Base-by-base conservation (phyloP, 176 grass and related monocot genomes). In the Carex cristatella region DNA sequence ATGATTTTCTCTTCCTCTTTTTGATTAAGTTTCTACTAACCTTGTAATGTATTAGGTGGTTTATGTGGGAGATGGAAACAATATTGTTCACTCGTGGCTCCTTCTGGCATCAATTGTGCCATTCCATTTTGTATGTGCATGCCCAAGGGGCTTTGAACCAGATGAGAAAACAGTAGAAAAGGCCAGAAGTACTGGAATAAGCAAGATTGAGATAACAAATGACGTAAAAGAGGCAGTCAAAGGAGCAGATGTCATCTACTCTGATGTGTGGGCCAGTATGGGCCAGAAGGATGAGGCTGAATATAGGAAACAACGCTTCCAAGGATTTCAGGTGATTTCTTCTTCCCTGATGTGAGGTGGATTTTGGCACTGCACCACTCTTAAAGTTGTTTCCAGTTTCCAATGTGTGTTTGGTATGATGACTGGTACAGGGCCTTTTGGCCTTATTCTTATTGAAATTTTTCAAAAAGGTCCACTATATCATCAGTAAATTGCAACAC, bases 261-360 rank as follows among this genome's bases (percentile, higher is more conserved):
- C 96, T 88, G 96, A 95, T 87, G 93, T 99, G 86, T 99, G 96
- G 96, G 96, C 96, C 63, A 99, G 96, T 84, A 99, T 99, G 96
- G 96, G 96, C 53, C 96, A 99, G 83, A 99, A 99, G 84, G 88
- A 99, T 67, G 96, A 99, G 87, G 93, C 93, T 79, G 90, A 93
- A 67, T 92, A 89, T 61, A 92, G 96, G 69, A 99, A 94, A 86
- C 81, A 99, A 67, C 78, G 87, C 53, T 99, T 99, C 79, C 88
- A 94, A 86, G 93, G 91, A 66, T 99, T 99, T 88, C 92, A 78
- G 91, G 96, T 99, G 76, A 63, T 81, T 81, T 77, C 28, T 6
- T 77, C 28, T 6, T 15, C 19, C 49, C 73, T 77, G 51, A 1
- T 55, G 8, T 54, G 46, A 57, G 73, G 23, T 77, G 27, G 49